Evolutionary conservation across 2,329 filamentous ascomycete genomes (phyloP).

Genomic region (Penicillium rolfsii): DNA sequence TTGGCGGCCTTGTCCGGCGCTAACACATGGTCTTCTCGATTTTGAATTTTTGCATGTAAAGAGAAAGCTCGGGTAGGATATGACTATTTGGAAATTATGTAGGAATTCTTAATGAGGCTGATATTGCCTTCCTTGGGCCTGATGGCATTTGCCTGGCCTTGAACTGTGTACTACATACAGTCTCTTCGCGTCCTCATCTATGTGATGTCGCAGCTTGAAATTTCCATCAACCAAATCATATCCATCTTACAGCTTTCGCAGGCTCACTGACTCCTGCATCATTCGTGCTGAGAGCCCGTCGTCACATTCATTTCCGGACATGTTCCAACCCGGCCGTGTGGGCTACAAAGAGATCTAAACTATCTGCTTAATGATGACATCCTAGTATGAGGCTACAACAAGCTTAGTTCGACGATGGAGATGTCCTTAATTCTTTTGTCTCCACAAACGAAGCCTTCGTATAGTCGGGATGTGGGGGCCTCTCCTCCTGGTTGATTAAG

Average conservation of each 20-base stretch:
- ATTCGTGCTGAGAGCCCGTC: background rate
- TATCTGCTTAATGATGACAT: slow-evolving; percentile 8
- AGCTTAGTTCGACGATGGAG: background rate
- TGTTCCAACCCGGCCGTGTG: slow-evolving; percentile 4
- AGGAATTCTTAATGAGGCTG: background rate
- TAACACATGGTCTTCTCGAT: slow-evolving; percentile 21
- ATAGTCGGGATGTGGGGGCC: slow-evolving; percentile 20
- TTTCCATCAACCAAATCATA: background rate
- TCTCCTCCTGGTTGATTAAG: background rate
- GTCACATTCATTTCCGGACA: slow-evolving; percentile 4
- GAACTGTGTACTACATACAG: background rate
- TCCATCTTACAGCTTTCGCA: background rate
- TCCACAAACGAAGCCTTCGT: background rate
- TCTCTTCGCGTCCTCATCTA: background rate
- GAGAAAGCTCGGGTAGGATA: background rate
- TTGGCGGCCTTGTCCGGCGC: slow-evolving; percentile 35
- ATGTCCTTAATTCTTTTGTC: background rate
- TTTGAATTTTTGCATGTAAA: background rate
- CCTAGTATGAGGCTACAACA: background rate
- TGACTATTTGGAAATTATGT: background rate
- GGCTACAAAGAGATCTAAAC: slow-evolving; percentile 2
- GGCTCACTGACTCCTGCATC: background rate
- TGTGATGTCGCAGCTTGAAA: too few species aligned
- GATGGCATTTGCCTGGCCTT: background rate
- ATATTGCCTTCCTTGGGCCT: background rate